Evolutionary conservation across 2,329 filamentous ascomycete genomes (phyloP).

Genomic region (Phoma herbarum): DNA sequence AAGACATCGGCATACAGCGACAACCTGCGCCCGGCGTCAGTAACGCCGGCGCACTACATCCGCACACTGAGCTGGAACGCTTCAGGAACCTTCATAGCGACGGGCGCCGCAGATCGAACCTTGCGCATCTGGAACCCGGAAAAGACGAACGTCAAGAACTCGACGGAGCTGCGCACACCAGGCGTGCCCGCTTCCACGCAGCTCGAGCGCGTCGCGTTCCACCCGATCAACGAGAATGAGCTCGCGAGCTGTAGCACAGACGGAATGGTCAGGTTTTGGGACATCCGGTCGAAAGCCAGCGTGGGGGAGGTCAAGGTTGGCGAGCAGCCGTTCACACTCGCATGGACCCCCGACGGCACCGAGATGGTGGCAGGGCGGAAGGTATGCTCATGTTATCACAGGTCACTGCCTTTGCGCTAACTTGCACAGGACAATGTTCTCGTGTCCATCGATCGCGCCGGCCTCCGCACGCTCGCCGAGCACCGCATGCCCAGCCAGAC

Average conservation of each 20-base stretch:
- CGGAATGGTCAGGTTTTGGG: constrained; percentile 80
- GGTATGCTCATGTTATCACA: constrained; percentile 54
- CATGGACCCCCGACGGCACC: constrained; percentile 76
- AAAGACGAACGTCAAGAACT: constrained; percentile 74
- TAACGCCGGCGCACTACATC: constrained; percentile 55
- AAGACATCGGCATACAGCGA: constrained; percentile 74
- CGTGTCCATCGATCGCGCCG: constrained; percentile 68
- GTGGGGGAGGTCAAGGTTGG: constrained; percentile 70
- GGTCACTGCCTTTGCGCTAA: not conserved
- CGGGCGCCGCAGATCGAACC: constrained; percentile 74
- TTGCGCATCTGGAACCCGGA: constrained; percentile 85
- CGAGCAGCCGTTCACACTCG: constrained; percentile 74
- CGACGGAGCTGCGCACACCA: constrained; percentile 76
- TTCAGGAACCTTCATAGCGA: constrained; percentile 82
- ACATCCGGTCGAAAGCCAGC: constrained; percentile 75
- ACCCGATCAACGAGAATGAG: constrained; percentile 78
- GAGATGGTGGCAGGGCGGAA: constrained; percentile 77
- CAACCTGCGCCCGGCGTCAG: constrained; percentile 44
- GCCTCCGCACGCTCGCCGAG: constrained; percentile 63
- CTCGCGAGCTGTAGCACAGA: constrained; percentile 78
- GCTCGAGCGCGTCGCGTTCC: constrained; percentile 81
- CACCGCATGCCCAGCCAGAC: constrained; percentile 71
- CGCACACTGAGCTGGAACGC: constrained; percentile 91
- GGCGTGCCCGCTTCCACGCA: constrained; percentile 47
- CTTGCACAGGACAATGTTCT: constrained; percentile 67